Conservation (phyloP, 2,329 filamentous ascomycete genomes). For the Ophiosphaerella korrae region DNA sequence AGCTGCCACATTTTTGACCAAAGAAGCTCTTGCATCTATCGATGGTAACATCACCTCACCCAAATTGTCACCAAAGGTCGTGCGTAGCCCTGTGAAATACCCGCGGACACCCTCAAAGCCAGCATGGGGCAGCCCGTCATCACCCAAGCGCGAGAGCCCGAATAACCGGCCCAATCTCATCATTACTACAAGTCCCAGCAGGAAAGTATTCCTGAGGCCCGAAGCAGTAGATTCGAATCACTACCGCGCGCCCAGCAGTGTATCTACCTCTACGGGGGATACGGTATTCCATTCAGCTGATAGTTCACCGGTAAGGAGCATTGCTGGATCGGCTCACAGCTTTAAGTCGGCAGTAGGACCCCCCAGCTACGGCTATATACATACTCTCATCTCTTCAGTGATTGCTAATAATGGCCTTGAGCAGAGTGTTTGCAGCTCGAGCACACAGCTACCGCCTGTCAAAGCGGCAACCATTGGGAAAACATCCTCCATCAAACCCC, state of each 20-base stretch:
- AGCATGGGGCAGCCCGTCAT: constrained; percentile 24
- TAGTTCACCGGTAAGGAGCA: constrained; percentile 38
- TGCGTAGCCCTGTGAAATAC: constrained; percentile 16
- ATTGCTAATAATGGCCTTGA: constrained; percentile 20
- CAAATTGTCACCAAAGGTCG: constrained; percentile 7
- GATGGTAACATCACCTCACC: constrained; percentile 24
- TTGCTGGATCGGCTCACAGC: constrained; percentile 22
- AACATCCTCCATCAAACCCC: constrained; percentile 13
- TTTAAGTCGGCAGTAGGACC: constrained; percentile 24
- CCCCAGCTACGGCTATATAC: constrained; percentile 4
- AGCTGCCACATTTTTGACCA: constrained; percentile 32
- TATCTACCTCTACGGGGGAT: constrained; percentile 24
- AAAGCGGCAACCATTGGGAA: constrained; percentile 2
- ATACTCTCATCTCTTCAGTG: constrained; percentile 9
- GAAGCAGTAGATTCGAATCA: constrained; percentile 4
- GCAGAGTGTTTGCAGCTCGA: constrained; percentile 6
- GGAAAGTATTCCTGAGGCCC: constrained; percentile 1
- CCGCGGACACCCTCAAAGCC: constrained; percentile 23
- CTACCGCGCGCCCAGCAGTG: constrained; percentile 20
- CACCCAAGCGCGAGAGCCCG: constrained; percentile 16
- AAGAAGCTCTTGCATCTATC: constrained; percentile 29
- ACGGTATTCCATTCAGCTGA: constrained; percentile 26
- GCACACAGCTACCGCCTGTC: background rate
- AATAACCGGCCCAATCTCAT: constrained; percentile 15
- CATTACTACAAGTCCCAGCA: constrained; percentile 25